Evolutionary conservation across 148 eudicot species (phyloP).

Genomic region (Rheum nobile): DNA sequence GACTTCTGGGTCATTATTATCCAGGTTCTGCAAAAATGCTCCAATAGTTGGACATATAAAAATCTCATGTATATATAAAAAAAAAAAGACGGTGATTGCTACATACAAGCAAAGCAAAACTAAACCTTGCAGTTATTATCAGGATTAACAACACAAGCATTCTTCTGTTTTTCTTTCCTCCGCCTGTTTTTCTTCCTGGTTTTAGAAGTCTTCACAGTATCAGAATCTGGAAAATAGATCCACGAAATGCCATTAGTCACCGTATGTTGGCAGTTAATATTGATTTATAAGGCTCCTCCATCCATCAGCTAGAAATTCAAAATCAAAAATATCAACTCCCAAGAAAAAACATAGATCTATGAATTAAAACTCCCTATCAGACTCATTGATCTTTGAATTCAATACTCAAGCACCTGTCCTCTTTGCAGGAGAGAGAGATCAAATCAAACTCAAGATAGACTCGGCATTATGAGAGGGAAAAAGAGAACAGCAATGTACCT

Average conservation of each 20-base stretch:
- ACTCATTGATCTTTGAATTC: neutral
- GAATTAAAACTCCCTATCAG: neutral
- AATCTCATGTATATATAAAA: neutral
- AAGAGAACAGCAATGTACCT: constrained; percentile 27
- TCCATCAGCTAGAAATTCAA: neutral
- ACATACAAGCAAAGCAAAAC: neutral
- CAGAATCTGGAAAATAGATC: constrained; percentile 40
- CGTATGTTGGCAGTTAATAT: neutral
- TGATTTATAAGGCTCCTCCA: neutral
- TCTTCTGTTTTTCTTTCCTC: constrained; percentile 61
- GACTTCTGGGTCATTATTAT: constrained; percentile 23
- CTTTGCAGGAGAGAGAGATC: neutral
- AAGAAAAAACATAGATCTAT: neutral
- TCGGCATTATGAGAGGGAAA: neutral
- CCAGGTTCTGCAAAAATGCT: constrained; percentile 32
- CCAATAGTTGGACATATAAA: neutral
- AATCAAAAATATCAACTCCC: neutral
- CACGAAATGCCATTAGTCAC: neutral
- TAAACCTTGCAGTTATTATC: constrained; percentile 33
- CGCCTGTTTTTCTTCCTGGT: constrained; percentile 68
- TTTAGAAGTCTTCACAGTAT: constrained; percentile 41
- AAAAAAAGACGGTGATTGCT: neutral
- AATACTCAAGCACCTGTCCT: neutral
- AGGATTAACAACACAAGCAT: constrained; percentile 29
- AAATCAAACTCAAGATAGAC: neutral